Percentiles rank a stretch among this genome's conserved stretches.
phyloP scores from a whole-genome alignment of 1,284 basidiomycete species.

The Omphalotus olearius region DNA sequence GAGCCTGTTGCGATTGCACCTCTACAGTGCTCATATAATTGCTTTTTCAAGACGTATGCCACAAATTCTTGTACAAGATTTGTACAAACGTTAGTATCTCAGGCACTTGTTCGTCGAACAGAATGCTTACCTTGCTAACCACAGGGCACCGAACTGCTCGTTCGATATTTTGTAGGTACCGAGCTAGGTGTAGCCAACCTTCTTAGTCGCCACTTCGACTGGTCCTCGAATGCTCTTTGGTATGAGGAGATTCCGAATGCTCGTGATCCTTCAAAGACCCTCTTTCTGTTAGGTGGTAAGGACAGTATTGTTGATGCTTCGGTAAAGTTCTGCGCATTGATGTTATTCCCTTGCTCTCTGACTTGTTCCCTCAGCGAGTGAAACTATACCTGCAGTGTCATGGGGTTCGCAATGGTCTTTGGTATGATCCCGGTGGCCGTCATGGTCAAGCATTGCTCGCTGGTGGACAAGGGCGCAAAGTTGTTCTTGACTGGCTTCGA shows the following conservation, averaged over 20 bases:
- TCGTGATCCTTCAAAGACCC: conserved; percentile 49
- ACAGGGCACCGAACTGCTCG: conserved; percentile 72
- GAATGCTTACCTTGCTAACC: conserved; percentile 8
- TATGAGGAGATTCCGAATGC: conserved; percentile 84
- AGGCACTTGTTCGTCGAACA: neutral
- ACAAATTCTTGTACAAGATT: conserved; percentile 79
- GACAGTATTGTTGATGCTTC: conserved; percentile 77
- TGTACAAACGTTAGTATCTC: conserved; percentile 48
- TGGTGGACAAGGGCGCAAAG: conserved; percentile 48
- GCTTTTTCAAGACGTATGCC: conserved; percentile 65
- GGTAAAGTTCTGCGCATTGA: conserved; percentile 32
- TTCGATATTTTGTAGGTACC: conserved; percentile 82
- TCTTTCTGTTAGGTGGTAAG: conserved; percentile 76
- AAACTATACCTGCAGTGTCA: conserved; percentile 72
- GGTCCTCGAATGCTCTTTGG: conserved; percentile 87
- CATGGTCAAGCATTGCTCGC: conserved; percentile 72
- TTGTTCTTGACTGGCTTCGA: conserved; percentile 64
- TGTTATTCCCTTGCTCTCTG: neutral
- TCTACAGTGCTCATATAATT: conserved; percentile 2
- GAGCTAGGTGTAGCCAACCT: conserved; percentile 86
- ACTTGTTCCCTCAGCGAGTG: conserved; percentile 47
- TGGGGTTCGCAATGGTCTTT: conserved; percentile 67
- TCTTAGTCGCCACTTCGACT: conserved; percentile 80
- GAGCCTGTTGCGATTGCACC: conserved; percentile 17
- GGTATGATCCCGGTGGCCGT: conserved; percentile 62